Evolutionary conservation across 129 eudicot genomes (phyloP).

Genomic region (Erigeron canadensis): DNA sequence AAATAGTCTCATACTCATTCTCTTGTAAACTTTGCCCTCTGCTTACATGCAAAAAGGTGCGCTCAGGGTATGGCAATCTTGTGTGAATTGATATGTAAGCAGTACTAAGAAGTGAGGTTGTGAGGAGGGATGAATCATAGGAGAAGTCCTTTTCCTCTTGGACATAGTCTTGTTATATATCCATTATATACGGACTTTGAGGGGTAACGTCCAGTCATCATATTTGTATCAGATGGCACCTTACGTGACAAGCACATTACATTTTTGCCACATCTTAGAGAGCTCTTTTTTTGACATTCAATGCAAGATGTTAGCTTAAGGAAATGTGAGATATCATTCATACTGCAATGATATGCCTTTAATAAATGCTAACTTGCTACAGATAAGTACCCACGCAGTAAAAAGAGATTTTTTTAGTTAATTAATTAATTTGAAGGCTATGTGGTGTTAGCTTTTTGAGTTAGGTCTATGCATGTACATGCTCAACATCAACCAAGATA

Average conservation of each 20-base stretch:
- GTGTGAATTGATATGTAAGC: not conserved
- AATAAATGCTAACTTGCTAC: constrained; percentile 11
- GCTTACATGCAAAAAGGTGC: not conserved
- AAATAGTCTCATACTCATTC: not conserved
- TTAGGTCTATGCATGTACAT: too few relatives aligned
- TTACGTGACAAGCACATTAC: not conserved
- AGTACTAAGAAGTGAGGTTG: not conserved
- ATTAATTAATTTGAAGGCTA: not conserved
- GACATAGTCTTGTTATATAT: not conserved
- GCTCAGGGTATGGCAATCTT: not conserved
- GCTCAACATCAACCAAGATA: too few relatives aligned
- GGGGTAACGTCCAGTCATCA: not conserved
- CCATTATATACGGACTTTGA: not conserved
- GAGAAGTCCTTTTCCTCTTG: not conserved
- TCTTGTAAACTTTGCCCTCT: not conserved
- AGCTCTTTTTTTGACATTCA: not conserved
- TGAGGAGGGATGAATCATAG: too few relatives aligned
- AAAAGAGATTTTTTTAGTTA: not conserved
- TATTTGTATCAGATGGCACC: constrained; percentile 13
- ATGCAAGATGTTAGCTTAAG: constrained; percentile 12
- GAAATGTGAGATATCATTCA: constrained; percentile 9
- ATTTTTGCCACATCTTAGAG: constrained; percentile 5
- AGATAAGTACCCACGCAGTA: not conserved
- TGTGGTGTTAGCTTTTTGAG: too few relatives aligned
- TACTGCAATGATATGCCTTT: not conserved